phyloP scores from a whole-genome alignment of 2,329 filamentous ascomycete genomes.

The Monilinia fructigena region DNA sequence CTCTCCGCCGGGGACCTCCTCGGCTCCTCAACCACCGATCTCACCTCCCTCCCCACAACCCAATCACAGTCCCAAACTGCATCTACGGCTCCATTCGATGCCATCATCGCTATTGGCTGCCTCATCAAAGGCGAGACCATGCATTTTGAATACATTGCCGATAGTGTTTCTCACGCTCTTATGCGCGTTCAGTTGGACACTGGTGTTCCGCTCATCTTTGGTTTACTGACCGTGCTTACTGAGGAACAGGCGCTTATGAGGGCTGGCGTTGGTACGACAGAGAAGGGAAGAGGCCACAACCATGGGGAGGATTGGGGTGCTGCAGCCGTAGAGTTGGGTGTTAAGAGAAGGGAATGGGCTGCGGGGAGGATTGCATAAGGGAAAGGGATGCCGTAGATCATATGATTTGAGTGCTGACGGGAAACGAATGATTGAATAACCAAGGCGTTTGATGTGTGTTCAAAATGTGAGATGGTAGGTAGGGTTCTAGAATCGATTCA shows the following conservation, averaged over 20 bases:
- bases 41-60: conserved; percentile 51
- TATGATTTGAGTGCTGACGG: neutral
- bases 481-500: conserved; percentile 11
- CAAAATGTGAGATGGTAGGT: neutral
- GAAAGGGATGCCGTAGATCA: neutral
- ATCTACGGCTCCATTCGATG: conserved; percentile 74
- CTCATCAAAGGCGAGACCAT: conserved; percentile 98
- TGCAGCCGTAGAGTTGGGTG: conserved; percentile 89
- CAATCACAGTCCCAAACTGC: conserved; percentile 40
- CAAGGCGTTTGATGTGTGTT: conserved; percentile 4
- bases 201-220: conserved; percentile 87
- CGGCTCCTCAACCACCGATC: conserved; percentile 64
- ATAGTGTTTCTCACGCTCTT: conserved; percentile 83
- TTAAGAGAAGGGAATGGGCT: conserved; percentile 82
- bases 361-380: conserved; percentile 40
- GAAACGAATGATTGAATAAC: conserved; percentile 13
- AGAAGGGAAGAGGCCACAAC: conserved; percentile 77
- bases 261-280: conserved; percentile 60
- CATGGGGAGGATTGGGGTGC: conserved; percentile 96
- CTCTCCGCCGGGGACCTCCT: conserved; percentile 72
- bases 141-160: conserved; percentile 99
- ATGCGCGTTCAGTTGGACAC: conserved; percentile 93
- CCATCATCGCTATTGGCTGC: conserved; percentile 91
- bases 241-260: conserved; percentile 85
- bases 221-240: conserved; percentile 81